Percentiles rank a stretch among this genome's conserved stretches.
These are phyloP conservation scores for Diatrype stigma DNA, from an alignment of 2,329 filamentous ascomycete genomes.

Conservation along the genomic window DNA sequence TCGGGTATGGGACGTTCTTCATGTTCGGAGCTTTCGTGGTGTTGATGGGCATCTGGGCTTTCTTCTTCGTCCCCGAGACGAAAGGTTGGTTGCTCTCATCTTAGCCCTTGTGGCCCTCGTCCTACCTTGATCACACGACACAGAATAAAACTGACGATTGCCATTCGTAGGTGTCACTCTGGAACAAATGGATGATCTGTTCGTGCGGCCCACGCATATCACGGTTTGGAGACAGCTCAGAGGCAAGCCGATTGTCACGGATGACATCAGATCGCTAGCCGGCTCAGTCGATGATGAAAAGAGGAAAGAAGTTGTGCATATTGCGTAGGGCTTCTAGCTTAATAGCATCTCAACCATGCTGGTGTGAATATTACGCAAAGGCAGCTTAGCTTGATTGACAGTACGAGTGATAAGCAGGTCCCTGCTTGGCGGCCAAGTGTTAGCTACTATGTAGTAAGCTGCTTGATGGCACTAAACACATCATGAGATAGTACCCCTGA, in stretches of 20 bases:
- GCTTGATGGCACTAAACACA: too few species aligned
- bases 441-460: too few species aligned
- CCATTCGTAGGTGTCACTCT: constrained; percentile 20
- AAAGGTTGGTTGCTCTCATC: constrained; percentile 28
- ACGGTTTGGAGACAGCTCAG: neutral
- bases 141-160: neutral
- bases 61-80: constrained; percentile 40
- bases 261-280: neutral
- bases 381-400: too few species aligned
- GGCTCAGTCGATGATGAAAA: neutral
- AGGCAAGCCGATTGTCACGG: neutral
- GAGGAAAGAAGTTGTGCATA: neutral
- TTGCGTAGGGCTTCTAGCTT: neutral
- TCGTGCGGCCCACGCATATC: constrained; percentile 2
- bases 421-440: too few species aligned
- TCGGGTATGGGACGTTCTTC: constrained; percentile 39
- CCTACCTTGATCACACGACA: neutral
- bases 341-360: too few species aligned
- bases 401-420: too few species aligned
- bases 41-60: constrained; percentile 35
- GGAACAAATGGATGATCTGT: constrained; percentile 34
- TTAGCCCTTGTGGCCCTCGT: too few species aligned
- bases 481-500: too few species aligned
- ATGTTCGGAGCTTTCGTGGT: constrained; percentile 40
- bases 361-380: too few species aligned